Base-by-base conservation (phyloP, 805 yeast species). In the Ogataea siamensis region DNA sequence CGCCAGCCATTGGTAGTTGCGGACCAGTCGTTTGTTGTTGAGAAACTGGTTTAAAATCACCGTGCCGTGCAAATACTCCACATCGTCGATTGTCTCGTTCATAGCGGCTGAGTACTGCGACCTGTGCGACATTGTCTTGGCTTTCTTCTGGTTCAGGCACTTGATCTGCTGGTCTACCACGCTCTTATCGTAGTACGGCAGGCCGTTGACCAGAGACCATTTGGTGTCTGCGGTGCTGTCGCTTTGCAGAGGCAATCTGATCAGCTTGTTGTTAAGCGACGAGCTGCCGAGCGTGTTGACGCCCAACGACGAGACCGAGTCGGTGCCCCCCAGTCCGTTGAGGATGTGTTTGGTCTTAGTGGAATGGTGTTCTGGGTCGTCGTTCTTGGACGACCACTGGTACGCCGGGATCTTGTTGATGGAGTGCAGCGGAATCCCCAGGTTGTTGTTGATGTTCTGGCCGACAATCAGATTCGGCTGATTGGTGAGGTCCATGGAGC, bases 11-110 rank as follows among this genome's bases (percentile, higher is more conserved):
- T 68, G 76, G 31, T 58, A 63, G 18, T 60, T 56, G 46, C 80
- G 59, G 20, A 65, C 48, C 5, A 61, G 50, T 37, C 79, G 53
- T 11, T 68, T 66, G 32, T 62, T 62, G 43, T 67, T 67, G 30
- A 74, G 46, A 24, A 70, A 66, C 29, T 66, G 66, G 47, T 73
- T 73, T 14, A 70, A 45, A 20, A 68, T 68, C 19, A 74, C 72
- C 7, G 69, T 59, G 28, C 76, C 75, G 42, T 75, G 80, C 5
- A 65, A 45, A 45, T 71, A 70, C 45, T 74, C 79, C 22, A 74
- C 51, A 44, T 72, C 75, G 39, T 60, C 68, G 15, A 74, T 57
- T 20, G 67, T 58, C 45, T 66, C 51, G 55, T 56, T 51, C 29
- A 54, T 38, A 13, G 45, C 44, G 7, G 39, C 29, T 7, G 63